Evolutionary conservation across 1,284 basidiomycete genomes (phyloP), one percentile per base, ranked within the genome.

Genomic region (Tylopilus microsporus): DNA sequence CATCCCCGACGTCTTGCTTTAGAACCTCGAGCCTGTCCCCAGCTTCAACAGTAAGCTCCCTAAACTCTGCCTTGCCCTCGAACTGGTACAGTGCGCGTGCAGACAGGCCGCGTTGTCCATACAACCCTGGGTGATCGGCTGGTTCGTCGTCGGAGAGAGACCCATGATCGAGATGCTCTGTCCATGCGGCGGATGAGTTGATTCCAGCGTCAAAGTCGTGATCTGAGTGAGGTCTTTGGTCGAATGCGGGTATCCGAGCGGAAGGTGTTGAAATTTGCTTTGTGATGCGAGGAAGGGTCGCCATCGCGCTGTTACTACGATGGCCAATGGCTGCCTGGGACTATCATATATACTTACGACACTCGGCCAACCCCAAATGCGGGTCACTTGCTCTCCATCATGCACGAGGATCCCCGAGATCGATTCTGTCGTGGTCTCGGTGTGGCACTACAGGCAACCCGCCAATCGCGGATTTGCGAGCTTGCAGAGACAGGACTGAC

Each of bases 111-210:
- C 72, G 66, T 42, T 75, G 74, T 25, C 68, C 73, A 18, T 77
- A 74, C 21, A 77, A 73, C 12, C 71, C 74, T 4, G 65, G 66
- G 21, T 71, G 66, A 49, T 71, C 69, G 16, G 68, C 66, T 15
- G 74, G 71, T 42, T 79, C 77, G 21, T 77, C 76, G 58, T 78
- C 76, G 3, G 76, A 76, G 42, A 74, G 67, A 32, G 73, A 73
- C 6, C 62, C 69, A 11, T 74, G 73, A 60, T 80, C 78, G 11
- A 83, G 74, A 60, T 83, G 81, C 58, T 82, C 85, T 16, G 86
- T 86, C 88, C 87, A 91, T 8, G 86, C 88, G 3, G 78, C 73
- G 1, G 89, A 91, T 5, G 86, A 79, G 71, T 91, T 89, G 70
- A 91, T 78, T 3, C 89, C 87, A 7, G 84, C 82, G 70, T 90